phyloP scores from a whole-genome alignment of 306 rosid genomes.

The Ormosia emarginata region DNA sequence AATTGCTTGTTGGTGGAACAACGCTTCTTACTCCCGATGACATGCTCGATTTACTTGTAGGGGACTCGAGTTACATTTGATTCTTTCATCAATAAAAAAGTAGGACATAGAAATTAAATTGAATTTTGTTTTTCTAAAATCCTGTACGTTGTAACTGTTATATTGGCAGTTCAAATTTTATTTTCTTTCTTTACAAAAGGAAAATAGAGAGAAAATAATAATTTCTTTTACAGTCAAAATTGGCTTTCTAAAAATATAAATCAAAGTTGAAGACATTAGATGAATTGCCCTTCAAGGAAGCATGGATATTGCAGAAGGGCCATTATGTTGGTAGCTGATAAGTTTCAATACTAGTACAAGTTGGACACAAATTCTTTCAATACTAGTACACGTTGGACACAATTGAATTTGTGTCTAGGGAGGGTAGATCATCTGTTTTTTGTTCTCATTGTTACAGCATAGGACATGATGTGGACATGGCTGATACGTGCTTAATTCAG shows the following conservation, averaged over 20 bases:
- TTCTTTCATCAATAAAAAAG: conserved; percentile 1
- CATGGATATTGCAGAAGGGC: neutral
- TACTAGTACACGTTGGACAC: neutral
- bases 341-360: neutral
- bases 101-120: conserved; percentile 5
- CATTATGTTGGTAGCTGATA: neutral
- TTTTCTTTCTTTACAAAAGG: neutral
- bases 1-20: conserved; percentile 88
- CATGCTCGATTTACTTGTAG: conserved; percentile 71
- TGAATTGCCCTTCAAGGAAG: neutral
- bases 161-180: neutral
- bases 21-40: conserved; percentile 70
- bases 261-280: neutral
- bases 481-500: no score
- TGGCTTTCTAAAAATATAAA: neutral
- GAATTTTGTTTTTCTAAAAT: neutral
- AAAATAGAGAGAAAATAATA: neutral
- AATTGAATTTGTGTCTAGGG: neutral
- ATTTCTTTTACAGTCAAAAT: neutral
- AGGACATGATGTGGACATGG: no score
- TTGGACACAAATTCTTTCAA: neutral
- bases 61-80: conserved; percentile 57
- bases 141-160: neutral
- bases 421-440: neutral
- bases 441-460: neutral